Conservation (phyloP, 2,329 filamentous ascomycete genomes). For the Lasiodiplodia sp. region DNA sequence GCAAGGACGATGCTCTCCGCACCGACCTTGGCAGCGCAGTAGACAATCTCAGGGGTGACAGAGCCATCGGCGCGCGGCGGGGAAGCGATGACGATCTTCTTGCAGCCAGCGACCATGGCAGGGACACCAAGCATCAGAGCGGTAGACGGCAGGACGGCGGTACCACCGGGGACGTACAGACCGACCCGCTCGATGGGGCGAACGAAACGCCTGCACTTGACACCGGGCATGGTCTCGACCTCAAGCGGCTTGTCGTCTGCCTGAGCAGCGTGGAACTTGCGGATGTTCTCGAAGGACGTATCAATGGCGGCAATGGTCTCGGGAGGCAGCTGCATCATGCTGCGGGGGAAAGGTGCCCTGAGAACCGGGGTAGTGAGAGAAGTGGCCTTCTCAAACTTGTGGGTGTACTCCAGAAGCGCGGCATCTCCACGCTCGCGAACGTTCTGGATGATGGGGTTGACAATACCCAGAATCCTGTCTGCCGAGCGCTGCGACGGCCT, state of each 20-base stretch:
- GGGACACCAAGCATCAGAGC: conserved; percentile 98
- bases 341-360: conserved; percentile 83
- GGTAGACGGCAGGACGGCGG: conserved; percentile 94
- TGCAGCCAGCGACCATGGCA: conserved; percentile 95
- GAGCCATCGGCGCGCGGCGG: conserved; percentile 89
- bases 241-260: conserved; percentile 80
- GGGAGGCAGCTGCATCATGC: conserved; percentile 82
- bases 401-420: conserved; percentile 89
- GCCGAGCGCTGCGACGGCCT: conserved; percentile 93
- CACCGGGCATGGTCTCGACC: conserved; percentile 97
- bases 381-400: conserved; percentile 97
- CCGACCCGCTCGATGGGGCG: conserved; percentile 95
- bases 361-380: conserved; percentile 89
- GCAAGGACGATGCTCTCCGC: conserved; percentile 96
- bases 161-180: conserved; percentile 93
- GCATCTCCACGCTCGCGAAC: conserved; percentile 85
- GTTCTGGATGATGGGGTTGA: conserved; percentile 89
- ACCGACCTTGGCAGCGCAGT: conserved; percentile 94
- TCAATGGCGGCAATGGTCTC: conserved; percentile 95
- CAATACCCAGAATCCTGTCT: conserved; percentile 91
- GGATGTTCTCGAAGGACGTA: conserved; percentile 90
- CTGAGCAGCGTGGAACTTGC: conserved; percentile 91
- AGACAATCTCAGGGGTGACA: conserved; percentile 95
- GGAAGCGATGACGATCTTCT: conserved; percentile 91
- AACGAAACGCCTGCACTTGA: conserved; percentile 91